Percentiles rank a stretch among this genome's conserved stretches.
These are phyloP conservation scores for Quercus robur DNA, from an alignment of 306 rosid species.

Conservation along the genomic window DNA sequence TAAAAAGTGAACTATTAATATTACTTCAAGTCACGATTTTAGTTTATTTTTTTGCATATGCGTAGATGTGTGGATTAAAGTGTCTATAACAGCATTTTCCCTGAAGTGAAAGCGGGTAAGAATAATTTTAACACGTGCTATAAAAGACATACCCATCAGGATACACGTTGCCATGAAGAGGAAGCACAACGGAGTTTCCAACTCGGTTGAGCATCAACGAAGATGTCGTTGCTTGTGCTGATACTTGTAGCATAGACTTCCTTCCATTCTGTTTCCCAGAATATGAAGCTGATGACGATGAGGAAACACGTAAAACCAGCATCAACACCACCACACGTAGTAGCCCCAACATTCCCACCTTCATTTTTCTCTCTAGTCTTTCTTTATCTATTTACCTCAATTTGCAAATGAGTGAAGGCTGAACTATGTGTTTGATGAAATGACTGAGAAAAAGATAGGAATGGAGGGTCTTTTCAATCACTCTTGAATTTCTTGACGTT, in stretches of 20 bases:
- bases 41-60: too few species aligned
- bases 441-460: constrained; percentile 23
- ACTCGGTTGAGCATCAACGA: constrained; percentile 36
- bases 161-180: constrained; percentile 72
- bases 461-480: background rate
- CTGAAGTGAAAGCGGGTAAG: background rate
- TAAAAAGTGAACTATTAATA: too few species aligned
- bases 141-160: constrained; percentile 67
- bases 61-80: too few species aligned
- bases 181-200: constrained; percentile 68
- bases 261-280: constrained; percentile 37
- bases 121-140: background rate
- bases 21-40: too few species aligned
- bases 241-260: constrained; percentile 30
- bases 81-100: too few species aligned
- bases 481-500: background rate
- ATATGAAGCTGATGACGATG: constrained; percentile 55
- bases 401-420: background rate
- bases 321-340: constrained; percentile 27
- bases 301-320: constrained; percentile 20
- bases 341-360: constrained; percentile 26
- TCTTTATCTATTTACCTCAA: background rate
- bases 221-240: constrained; percentile 16
- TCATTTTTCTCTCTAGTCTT: background rate
- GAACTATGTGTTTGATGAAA: constrained; percentile 26